These are phyloP conservation scores for Yarrowia divulgata DNA, from an alignment of 805 yeast genomes.

Conservation along the genomic window DNA sequence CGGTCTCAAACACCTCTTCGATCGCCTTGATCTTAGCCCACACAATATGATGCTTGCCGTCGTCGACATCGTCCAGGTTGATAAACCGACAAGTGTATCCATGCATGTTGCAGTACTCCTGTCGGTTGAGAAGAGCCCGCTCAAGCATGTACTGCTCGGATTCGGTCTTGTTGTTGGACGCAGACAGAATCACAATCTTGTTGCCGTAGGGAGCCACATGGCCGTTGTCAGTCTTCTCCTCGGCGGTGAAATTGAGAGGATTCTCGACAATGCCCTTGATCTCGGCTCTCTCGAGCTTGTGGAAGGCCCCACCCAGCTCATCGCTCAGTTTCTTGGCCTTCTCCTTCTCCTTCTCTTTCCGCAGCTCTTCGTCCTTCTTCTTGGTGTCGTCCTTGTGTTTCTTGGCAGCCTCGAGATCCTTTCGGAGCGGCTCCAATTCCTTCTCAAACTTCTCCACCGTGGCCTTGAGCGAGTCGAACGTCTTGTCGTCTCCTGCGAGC, in stretches of 20 bases:
- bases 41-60: slow-evolving; percentile 42
- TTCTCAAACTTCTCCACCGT: slow-evolving; percentile 28
- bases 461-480: slow-evolving; percentile 8
- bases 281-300: slow-evolving; percentile 17
- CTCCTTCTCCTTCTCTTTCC: slow-evolving; percentile 22
- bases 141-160: slow-evolving; percentile 41
- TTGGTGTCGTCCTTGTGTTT: slow-evolving; percentile 8
- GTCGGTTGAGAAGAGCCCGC: slow-evolving; percentile 46
- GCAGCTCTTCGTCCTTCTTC: slow-evolving; percentile 24
- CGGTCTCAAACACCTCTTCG: slow-evolving; percentile 46
- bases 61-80: slow-evolving; percentile 46
- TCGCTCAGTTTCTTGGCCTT: slow-evolving; percentile 20
- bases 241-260: slow-evolving; percentile 12
- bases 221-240: slow-evolving; percentile 14
- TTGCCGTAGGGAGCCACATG: slow-evolving; percentile 32
- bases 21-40: slow-evolving; percentile 52
- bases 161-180: slow-evolving; percentile 45
- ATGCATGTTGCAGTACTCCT: slow-evolving; percentile 48
- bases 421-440: slow-evolving; percentile 18
- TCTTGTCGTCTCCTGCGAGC: slow-evolving; percentile 6
- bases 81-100: slow-evolving; percentile 49
- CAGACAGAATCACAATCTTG: slow-evolving; percentile 45
- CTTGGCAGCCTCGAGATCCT: slow-evolving; percentile 25
- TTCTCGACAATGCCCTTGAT: slow-evolving; percentile 26
- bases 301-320: slow-evolving; percentile 14